A percentile compares a stretch with the other conserved stretches of the same genome.
These are phyloP conservation scores for Aspergillus nomiae DNA, from an alignment of 2,329 filamentous ascomycete genomes.

Conservation along the genomic window DNA sequence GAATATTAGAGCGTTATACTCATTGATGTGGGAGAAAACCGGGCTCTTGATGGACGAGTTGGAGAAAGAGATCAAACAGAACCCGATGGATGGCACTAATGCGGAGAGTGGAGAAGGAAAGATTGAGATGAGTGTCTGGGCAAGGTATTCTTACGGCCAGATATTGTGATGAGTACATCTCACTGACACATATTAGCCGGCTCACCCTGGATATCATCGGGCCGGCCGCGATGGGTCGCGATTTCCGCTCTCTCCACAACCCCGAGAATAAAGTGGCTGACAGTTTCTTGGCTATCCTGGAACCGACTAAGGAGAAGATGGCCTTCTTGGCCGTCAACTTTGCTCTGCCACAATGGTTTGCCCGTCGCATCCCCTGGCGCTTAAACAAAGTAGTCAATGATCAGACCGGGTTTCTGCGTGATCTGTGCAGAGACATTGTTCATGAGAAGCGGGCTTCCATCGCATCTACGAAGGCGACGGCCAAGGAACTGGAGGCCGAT, in stretches of 20 bases:
- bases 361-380: conserved; percentile 47
- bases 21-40: conserved; percentile 42
- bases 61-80: conserved; percentile 29
- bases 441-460: conserved; percentile 34
- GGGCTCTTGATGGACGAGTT: conserved; percentile 35
- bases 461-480: conserved; percentile 39
- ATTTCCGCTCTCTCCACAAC: conserved; percentile 56
- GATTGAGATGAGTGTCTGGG: conserved; percentile 39
- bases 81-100: conserved; percentile 32
- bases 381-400: conserved; percentile 33
- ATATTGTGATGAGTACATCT: not conserved
- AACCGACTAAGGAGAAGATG: conserved; percentile 47
- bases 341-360: conserved; percentile 55
- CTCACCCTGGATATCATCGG: conserved; percentile 63
- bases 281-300: conserved; percentile 55
- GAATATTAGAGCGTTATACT: conserved; percentile 38
- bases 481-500: conserved; percentile 36
- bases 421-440: conserved; percentile 38
- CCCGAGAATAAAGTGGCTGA: conserved; percentile 55
- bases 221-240: conserved; percentile 57
- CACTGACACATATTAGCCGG: conserved; percentile 31
- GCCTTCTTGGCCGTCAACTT: conserved; percentile 47
- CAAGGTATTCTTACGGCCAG: conserved; percentile 23
- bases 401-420: conserved; percentile 34
- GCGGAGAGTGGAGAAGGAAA: conserved; percentile 27